Evolutionary conservation across 2,329 filamentous ascomycete species (phyloP), one percentile per base, ranked within the genome.

Genomic region (Hypomyces perniciosus): DNA sequence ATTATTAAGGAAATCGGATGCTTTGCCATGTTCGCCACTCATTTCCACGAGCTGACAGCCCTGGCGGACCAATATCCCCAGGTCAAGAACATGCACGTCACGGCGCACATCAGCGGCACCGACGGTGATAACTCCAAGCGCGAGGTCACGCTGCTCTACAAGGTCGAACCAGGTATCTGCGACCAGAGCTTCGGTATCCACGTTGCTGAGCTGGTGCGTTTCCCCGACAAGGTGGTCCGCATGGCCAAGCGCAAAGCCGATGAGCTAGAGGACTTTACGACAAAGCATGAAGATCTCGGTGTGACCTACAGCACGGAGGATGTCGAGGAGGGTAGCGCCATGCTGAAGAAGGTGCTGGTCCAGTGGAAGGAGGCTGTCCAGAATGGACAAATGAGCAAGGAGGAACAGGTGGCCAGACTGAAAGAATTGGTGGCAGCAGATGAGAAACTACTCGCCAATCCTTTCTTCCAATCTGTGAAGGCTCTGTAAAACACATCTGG

Each of bases 211-310:
- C 80, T 99, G 5, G 93, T 99, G 20, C 84, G 91, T 41, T 99
- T 99, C 72, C 93, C 93, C 0, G 85, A 90, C 60, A 99, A 99
- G 72, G 95, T 99, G 12, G 88, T 99, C 54, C 90, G 90, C 57
- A 99, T 99, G 95, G 93, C 93, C n/a, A 95, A 95, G 72, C 83
- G 93, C 60, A 99, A 99, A 74, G 93, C 93, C 0, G 93, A 97
- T 68, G 95, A 99, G 75, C 78, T 99, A 34, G 93, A 99, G 68
- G 93, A 99, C 67, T 99, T 99, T 62, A 87, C 88, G 0, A 81
- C 81, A 46, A 91, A 90, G 71, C 83, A 88, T 60, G 84, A 88
- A 55, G 76, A 78, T 41, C 61, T 76, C 6, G 73, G 76, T 6
- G 68, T 79, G 40, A 72, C 80, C 58, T 90, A 89, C 65, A 86